These are phyloP conservation scores for Penicillium janthinellum DNA, from an alignment of 2,329 filamentous ascomycete genomes.

Conservation along the genomic window DNA sequence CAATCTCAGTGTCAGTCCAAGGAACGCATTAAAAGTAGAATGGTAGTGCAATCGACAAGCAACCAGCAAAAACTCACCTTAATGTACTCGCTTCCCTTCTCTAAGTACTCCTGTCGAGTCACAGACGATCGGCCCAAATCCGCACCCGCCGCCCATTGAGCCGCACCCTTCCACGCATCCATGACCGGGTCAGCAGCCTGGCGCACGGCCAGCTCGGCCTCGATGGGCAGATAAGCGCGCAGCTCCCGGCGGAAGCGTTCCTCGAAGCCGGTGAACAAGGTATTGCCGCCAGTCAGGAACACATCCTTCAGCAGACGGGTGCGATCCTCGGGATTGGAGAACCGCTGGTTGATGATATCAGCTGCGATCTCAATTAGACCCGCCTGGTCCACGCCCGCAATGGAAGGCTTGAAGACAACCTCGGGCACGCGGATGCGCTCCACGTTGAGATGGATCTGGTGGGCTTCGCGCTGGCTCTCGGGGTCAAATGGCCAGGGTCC, in stretches of 20 bases:
- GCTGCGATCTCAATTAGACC: constrained; percentile 90
- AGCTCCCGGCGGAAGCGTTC: constrained; percentile 75
- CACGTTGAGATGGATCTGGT: constrained; percentile 94
- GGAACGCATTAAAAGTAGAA: neutral
- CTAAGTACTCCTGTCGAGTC: constrained; percentile 78
- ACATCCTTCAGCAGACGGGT: constrained; percentile 78
- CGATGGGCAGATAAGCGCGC: constrained; percentile 69
- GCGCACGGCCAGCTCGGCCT: constrained; percentile 68
- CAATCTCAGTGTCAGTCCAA: constrained; percentile 11
- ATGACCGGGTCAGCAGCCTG: constrained; percentile 74
- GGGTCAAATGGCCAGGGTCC: constrained; percentile 85
- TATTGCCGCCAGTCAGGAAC: constrained; percentile 93
- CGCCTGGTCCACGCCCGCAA: constrained; percentile 90
- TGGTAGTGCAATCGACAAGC: neutral
- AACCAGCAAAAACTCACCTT: constrained; percentile 58
- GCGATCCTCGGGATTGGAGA: constrained; percentile 59
- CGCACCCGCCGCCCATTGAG: constrained; percentile 69
- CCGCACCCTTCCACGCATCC: constrained; percentile 93
- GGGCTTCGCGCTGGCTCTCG: constrained; percentile 74
- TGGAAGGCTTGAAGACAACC: constrained; percentile 87
- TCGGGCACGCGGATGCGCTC: constrained; percentile 94
- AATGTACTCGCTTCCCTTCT: constrained; percentile 92
- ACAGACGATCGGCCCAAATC: constrained; percentile 68
- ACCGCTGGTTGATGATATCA: constrained; percentile 83
- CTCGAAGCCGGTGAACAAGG: constrained; percentile 83